Base-by-base conservation (phyloP, 2,329 filamentous ascomycete species). In the Didymella keratinophila region DNA sequence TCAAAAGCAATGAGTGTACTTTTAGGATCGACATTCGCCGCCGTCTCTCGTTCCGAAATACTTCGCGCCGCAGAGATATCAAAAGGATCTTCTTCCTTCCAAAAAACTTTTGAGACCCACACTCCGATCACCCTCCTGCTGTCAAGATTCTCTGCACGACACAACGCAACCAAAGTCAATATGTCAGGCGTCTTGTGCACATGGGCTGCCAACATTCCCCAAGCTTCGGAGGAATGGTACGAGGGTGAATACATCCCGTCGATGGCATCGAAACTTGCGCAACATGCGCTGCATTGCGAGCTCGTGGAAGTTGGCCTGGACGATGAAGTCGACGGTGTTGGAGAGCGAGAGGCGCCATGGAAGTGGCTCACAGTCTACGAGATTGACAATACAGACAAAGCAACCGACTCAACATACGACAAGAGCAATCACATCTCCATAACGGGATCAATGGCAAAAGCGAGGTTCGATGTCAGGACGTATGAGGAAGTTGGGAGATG, bases 111-210 rank as follows among this genome's bases (percentile, higher is more conserved):
- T 18, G 10, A 21, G 30, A 47, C 20, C 28, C 28, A 34, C 28
- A 21, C 5, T 20, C 20, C 30, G 18, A 36, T 12, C 18, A 20
- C 12, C 11, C 2, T 16, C 20, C 28, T 39, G 28, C 18, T 25
- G 7, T 16, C 18, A 23, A 16, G 6, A 20, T 34, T 14, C 12
- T 12, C 4, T 32, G 25, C 21, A 27, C 36, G 34, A 5, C 12
- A 6, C 12, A 5, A 14, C 18, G 25, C 2, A 27, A 28, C 3
- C 27, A 28, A n/a, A 20, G 5, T 8, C 18, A 56, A 34, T 2
- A 70, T 68, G 67, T 45, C 67, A 16, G 65, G 61, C n/a, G 42
- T 70, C 18, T 14, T 64, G 9, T 67, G 61, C 42, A 42, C 50
- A 27, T 70, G 67, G 67, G 66, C 67, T 32, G 57, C 57, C 18